Evolutionary conservation across 1,284 basidiomycete genomes (phyloP), one percentile per base, ranked within the genome.

Genomic region (Psilocybe mexicana): DNA sequence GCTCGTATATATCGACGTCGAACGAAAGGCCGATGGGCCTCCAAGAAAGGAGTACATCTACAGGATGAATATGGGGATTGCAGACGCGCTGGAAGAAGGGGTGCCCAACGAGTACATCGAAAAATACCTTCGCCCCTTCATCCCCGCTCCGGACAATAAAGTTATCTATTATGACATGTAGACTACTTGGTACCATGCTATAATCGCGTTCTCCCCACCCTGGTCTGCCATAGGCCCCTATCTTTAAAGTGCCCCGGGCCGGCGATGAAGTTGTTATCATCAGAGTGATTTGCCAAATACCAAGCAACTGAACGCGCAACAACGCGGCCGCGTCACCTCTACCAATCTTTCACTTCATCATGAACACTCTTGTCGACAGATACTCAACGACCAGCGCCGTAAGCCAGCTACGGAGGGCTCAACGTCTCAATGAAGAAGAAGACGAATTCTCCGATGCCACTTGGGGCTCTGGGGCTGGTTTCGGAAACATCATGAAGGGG

Each of bases 381-480:
- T 92, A 85, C 69, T 82, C 88, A 30, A 79, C 80, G 11, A 80
- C 81, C 18, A 79, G 79, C 55, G 72, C 83, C 12, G 70, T 73
- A 36, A 73, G 74, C 46, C 78, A 85, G 66, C 73, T 87, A 53
- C 75, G 78, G 63, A 81, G 79, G 62, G 79, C 80, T n/a, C 76
- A 80, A 60, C 72, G 74, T 33, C 66, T 79, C 35, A 71, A 76
- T n/a, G 76, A 74, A 4, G 84, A 88, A 43, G 84, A 90, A 38
- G 86, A 85, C 18, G 84, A 86, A 40, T 77, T 81, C 62, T 81
- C 83, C 43, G 82, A 87, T 63, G 76, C 82, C 30, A 82, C 83
- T 69, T 94, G 92, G 92, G 92, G 91, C 12, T 93, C 91, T 51
- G 72, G 83, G 67, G 90, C 82, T 35, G 92, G 91, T 53, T 93